Base-by-base conservation (phyloP, 2,329 filamentous ascomycete species). In the Xylaria hypoxylon region DNA sequence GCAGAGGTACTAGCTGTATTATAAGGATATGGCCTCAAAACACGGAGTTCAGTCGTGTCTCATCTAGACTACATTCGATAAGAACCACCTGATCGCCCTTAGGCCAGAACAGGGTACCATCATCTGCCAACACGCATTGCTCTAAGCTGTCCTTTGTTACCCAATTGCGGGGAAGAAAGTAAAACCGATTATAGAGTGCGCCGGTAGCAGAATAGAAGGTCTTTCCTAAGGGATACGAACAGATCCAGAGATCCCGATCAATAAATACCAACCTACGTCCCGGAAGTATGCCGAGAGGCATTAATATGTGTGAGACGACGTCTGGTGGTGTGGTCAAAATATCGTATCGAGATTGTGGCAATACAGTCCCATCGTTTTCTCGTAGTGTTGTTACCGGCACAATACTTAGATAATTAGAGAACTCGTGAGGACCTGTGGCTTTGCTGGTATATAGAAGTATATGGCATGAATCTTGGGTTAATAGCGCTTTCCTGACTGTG, bases 71-170 rank as follows among this genome's bases (percentile, higher is more conserved):
- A 56, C 44, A 59, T 45, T 55, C 45, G 24, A 62, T 58, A 19
- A 52, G 56, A 15, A 60, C 55, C 17, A 55, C 48, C 7, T 22
- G 22, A 40, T 64, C 62, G 3, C 55, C 48, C 28, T 53, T 61
- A 3, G 59, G 59, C 47, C 47, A 61, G n/a, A 61, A 61, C 48
- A 53, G 5, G 1, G 59, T 61, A 2, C 59, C 59, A 45, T 61
- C 59, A 13, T 45, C 48, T 2, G 47, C 59, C 22, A 61, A 13
- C 19, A 22, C 35, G 7, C 59, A 61, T 10, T 61, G 59, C 11
- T 61, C 59, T 13, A 61, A 8, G n/a, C 59, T 61, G 15, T 53
- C 35, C 10, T 10, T 53, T 11, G 59, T 44, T 11, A 61, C 24
- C 47, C 48, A 61, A 13, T 53, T 33, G 24, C 59, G 59, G 3